Conservation (phyloP, 2,329 filamentous ascomycete species). For the Scortechinia acanthostroma region DNA sequence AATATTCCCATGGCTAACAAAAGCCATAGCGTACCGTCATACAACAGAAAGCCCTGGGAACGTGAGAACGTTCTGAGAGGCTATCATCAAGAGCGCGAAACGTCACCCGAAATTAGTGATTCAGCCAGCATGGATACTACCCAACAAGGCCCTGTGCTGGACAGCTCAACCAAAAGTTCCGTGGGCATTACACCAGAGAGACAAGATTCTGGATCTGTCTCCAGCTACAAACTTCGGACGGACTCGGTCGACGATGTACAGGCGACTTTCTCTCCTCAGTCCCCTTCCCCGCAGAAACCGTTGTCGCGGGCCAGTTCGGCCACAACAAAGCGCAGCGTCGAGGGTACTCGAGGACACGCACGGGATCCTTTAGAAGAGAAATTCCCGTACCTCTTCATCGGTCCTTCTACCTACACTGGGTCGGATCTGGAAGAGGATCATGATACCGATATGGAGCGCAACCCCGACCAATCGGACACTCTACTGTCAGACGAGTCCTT, state of each 20-base stretch:
- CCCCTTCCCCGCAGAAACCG: neutral
- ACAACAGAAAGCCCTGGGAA: neutral
- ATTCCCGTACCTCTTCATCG: constrained; percentile 1
- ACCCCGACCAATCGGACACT: no score
- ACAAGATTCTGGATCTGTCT: neutral
- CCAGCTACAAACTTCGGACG: neutral
- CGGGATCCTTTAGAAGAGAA: neutral
- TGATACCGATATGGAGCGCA: neutral
- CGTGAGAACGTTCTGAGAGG: neutral
- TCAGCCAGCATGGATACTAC: no score
- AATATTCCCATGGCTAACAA: neutral
- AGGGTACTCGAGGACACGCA: neutral
- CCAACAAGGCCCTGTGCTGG: neutral
- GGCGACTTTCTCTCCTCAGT: neutral
- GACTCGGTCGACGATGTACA: neutral
- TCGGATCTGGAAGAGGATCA: neutral
- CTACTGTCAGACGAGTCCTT: no score
- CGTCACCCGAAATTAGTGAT: neutral
- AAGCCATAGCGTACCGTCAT: neutral
- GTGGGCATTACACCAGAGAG: neutral
- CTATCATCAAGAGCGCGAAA: neutral
- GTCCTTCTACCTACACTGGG: neutral
- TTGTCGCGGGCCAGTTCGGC: neutral
- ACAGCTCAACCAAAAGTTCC: neutral
- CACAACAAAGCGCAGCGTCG: neutral